Conservation (phyloP, 768 basidiomycete species). For the Trametes coccinea region DNA sequence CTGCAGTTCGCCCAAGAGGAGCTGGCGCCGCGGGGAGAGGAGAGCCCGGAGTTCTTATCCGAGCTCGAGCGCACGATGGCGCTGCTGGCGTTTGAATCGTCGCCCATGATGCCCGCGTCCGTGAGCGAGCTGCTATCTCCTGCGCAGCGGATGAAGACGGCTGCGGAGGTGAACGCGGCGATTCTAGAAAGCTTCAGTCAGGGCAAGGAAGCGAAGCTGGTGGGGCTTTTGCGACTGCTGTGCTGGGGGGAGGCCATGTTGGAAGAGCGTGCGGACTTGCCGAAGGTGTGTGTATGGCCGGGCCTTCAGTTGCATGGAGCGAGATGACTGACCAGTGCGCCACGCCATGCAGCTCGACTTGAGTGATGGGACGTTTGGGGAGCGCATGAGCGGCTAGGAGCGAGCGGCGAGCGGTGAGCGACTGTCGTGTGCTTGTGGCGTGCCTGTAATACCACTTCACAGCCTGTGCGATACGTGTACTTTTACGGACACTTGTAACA, state of each 20-base stretch:
- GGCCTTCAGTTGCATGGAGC: slow-evolving; percentile 27
- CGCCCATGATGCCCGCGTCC: slow-evolving; percentile 55
- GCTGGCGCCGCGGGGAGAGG: slow-evolving; percentile 91
- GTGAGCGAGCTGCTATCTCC: slow-evolving; percentile 83
- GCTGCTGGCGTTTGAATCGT: slow-evolving; percentile 77
- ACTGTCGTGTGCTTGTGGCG: not conserved
- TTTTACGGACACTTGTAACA: slow-evolving; percentile 12
- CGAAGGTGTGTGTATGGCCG: slow-evolving; percentile 51
- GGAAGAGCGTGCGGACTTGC: slow-evolving; percentile 77
- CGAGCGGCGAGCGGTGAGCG: not conserved
- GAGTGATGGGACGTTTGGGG: slow-evolving; percentile 27
- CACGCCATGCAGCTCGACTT: slow-evolving; percentile 25
- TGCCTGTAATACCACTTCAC: not conserved
- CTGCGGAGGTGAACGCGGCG: slow-evolving; percentile 92
- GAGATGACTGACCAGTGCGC: not conserved
- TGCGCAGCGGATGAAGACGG: slow-evolving; percentile 90
- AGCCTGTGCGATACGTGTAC: slow-evolving; percentile 9
- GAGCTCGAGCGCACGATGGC: slow-evolving; percentile 97
- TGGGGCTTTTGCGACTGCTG: slow-evolving; percentile 77
- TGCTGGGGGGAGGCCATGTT: slow-evolving; percentile 87
- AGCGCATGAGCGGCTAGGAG: slow-evolving; percentile 15
- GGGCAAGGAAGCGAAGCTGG: slow-evolving; percentile 89
- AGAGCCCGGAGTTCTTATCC: slow-evolving; percentile 88
- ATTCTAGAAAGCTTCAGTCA: slow-evolving; percentile 91
- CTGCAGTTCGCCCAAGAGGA: slow-evolving; percentile 91